phyloP scores from a whole-genome alignment of 169 alveolate species.

The Plasmodium knowlesi region DNA sequence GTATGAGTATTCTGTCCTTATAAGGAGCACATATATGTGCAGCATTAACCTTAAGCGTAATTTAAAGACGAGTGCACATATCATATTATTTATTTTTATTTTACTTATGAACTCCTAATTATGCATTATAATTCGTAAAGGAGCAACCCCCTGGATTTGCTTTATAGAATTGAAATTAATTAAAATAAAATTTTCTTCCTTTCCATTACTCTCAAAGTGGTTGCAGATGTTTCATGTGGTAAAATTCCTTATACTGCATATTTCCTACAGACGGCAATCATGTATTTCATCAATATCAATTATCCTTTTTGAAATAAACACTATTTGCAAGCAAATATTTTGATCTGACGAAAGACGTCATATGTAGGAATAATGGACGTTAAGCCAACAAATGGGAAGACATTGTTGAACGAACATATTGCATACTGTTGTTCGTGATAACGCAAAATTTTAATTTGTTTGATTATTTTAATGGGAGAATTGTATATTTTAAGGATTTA shows the following conservation, averaged over 20 bases:
- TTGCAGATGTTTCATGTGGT: neutral
- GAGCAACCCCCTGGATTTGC: neutral
- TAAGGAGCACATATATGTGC: neutral
- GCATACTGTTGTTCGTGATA: neutral
- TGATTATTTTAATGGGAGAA: neutral
- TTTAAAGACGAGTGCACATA: neutral
- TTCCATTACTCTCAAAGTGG: neutral
- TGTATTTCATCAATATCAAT: neutral
- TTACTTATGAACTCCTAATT: neutral
- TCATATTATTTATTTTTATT: neutral
- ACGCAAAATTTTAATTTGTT: neutral
- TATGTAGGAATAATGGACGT: neutral
- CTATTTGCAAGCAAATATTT: neutral
- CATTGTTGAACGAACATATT: neutral
- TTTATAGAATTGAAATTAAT: neutral
- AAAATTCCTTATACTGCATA: neutral
- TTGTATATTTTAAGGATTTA: neutral
- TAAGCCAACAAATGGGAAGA: neutral
- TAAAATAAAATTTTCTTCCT: neutral
- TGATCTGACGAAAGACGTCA: neutral
- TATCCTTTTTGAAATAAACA: neutral
- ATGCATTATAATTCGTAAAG: conserved; percentile 5
- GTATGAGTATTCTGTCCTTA: neutral
- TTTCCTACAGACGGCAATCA: neutral
- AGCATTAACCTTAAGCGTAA: neutral